A percentile compares a stretch with the other conserved stretches of the same genome.
These are phyloP conservation scores for Scedosporium dehoogii DNA, from an alignment of 2,329 filamentous ascomycete species.

Conservation along the genomic window DNA sequence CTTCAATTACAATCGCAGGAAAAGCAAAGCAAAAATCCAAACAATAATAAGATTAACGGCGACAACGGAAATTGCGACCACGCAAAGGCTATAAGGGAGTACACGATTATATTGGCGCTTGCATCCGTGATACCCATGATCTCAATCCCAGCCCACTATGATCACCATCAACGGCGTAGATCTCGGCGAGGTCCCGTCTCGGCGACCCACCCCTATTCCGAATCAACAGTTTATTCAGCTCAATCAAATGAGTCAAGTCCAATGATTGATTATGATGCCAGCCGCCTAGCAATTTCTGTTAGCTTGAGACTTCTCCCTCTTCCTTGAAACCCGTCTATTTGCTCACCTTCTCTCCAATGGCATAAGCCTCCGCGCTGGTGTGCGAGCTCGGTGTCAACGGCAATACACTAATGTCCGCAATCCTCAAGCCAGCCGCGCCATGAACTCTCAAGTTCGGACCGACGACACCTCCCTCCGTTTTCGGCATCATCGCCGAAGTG, in stretches of 20 bases:
- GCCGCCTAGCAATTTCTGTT: not conserved
- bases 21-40: too few relatives aligned
- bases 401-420: slow-evolving; percentile 18
- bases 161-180: too few relatives aligned
- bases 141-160: too few relatives aligned
- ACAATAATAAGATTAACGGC: too few relatives aligned
- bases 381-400: slow-evolving; percentile 19
- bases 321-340: not conserved
- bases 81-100: too few relatives aligned
- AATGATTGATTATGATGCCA: not conserved
- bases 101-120: too few relatives aligned
- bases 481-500: slow-evolving; percentile 34
- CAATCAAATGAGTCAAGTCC: not conserved
- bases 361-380: slow-evolving; percentile 40
- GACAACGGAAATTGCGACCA: too few relatives aligned
- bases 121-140: too few relatives aligned
- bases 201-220: too few relatives aligned
- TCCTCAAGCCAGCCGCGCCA: slow-evolving; percentile 20
- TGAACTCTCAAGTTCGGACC: slow-evolving; percentile 22
- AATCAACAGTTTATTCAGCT: too few relatives aligned
- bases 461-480: slow-evolving; percentile 24
- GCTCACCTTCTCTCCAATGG: slow-evolving; percentile 37
- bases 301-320: not conserved
- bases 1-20: too few relatives aligned
- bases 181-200: too few relatives aligned